Base-by-base conservation (phyloP, 345 rosid genomes). In the Geranium rotundifolium region DNA sequence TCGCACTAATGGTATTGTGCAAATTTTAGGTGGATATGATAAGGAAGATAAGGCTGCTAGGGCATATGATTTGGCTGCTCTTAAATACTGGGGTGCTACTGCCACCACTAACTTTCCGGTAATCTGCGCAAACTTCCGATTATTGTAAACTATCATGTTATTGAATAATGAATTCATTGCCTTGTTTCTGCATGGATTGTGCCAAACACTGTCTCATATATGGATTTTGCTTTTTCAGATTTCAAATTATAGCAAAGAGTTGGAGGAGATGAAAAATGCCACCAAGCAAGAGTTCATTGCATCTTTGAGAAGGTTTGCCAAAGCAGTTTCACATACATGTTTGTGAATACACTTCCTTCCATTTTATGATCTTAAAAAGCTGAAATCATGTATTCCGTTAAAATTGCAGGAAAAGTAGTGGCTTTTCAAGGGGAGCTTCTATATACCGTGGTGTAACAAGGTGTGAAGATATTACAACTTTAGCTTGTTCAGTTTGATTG, bases 1-100 rank as follows among this genome's bases (percentile, higher is more conserved):
- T 23, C 27, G 5, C 4, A 4, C 19, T 56, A 18, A 27, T 56
- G 59, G 59, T 56, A 18, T 17, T 56, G 58, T 66, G 37, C 64
- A 39, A 39, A 65, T 16, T 23, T 73, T 59, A 93, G 99, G 99
- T 73, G 99, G 99, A 59, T 93, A 93, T 82, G 99, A 93, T 64
- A 93, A 88, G 73, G 97, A 93, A 79, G 99, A 90, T 29, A 93
- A 90, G 80, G 99, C 99, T 23, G 96, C 99, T 29, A 79, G 92
- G 63, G 90, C 99, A 59, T 93, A 93, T 60, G 97, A 93, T 73
- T 34, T 34, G 41, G 41, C 41, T 8, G 41, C 41, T 34, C 41
- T 34, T 0, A 34, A 34, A 4, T 34, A 93, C 75, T 93, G 99
- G 99, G 95, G 95, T 63, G 79, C 88, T 58, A 73, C 92, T 34